Percentiles rank a stretch among this genome's conserved stretches.
Conservation (phyloP, 176 grass and related monocot genomes). For the Hsuehochloa calcarea region DNA sequence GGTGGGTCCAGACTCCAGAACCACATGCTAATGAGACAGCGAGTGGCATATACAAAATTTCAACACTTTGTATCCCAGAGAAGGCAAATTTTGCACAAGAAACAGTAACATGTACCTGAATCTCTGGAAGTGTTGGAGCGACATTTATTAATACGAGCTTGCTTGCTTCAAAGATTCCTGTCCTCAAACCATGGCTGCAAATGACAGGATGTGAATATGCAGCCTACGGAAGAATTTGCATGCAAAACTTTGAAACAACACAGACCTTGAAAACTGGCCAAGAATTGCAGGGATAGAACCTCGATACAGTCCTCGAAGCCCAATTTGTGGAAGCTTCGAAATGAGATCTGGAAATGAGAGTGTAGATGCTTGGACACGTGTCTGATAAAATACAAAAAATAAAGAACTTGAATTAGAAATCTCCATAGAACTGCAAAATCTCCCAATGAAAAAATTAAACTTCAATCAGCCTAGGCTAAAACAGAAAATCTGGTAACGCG, state of each 20-base stretch:
- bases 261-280: conserved; percentile 93
- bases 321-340: conserved; percentile 86
- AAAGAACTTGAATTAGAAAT: conserved; percentile 17
- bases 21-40: not conserved
- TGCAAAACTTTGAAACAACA: conserved; percentile 22
- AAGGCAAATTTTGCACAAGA: not conserved
- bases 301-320: conserved; percentile 84
- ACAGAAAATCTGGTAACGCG: not conserved
- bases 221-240: not conserved
- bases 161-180: conserved; percentile 97
- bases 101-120: conserved; percentile 58
- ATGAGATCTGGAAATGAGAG: conserved; percentile 94
- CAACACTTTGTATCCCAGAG: not conserved
- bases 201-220: conserved; percentile 31
- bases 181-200: conserved; percentile 93
- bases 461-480: conserved; percentile 4
- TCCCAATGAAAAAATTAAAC: not conserved
- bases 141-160: conserved; percentile 82
- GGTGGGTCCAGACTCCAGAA: not conserved
- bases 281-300: conserved; percentile 97
- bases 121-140: conserved; percentile 80
- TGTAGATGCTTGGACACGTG: conserved; percentile 92
- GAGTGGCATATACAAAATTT: not conserved
- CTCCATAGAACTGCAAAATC: not conserved
- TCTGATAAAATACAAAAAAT: conserved; percentile 44